Evolutionary conservation across 1,139 yeast genomes (phyloP).

Genomic region (Geotrichum bryndzae): DNA sequence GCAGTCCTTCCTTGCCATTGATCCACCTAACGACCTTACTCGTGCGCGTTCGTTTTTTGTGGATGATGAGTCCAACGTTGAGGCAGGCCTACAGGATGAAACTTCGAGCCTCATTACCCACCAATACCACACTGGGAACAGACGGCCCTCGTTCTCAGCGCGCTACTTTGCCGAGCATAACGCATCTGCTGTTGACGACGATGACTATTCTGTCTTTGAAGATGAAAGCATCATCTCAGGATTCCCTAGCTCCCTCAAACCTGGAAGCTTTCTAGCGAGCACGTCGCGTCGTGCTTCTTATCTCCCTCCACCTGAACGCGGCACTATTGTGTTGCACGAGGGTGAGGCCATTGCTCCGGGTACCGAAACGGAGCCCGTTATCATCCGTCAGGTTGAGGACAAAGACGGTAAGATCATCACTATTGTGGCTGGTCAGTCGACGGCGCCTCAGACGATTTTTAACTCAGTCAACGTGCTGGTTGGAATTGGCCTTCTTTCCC

Average conservation of each 20-base stretch:
- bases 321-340: conserved; percentile 26
- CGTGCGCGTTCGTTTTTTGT: conserved; percentile 47
- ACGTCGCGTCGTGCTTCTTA: conserved; percentile 12
- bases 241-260: neutral
- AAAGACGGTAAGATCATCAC: conserved; percentile 69
- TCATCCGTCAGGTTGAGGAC: conserved; percentile 61
- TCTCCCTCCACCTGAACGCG: conserved; percentile 22
- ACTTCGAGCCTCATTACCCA: conserved; percentile 7
- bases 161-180: conserved; percentile 21
- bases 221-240: conserved; percentile 10
- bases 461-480: conserved; percentile 78
- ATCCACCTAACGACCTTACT: conserved; percentile 35
- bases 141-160: conserved; percentile 18
- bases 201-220: conserved; percentile 9
- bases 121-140: neutral
- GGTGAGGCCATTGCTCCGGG: conserved; percentile 28
- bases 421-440: conserved; percentile 75
- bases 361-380: conserved; percentile 50
- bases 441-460: conserved; percentile 82
- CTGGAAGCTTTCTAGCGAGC: neutral
- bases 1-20: conserved; percentile 58
- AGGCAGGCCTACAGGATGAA: neutral
- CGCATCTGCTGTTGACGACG: conserved; percentile 34
- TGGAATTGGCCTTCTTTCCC: conserved; percentile 79
- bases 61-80: conserved; percentile 20